These are phyloP conservation scores for Caryopteris hybrid DNA, from an alignment of 305 asterid species.

Conservation along the genomic window DNA sequence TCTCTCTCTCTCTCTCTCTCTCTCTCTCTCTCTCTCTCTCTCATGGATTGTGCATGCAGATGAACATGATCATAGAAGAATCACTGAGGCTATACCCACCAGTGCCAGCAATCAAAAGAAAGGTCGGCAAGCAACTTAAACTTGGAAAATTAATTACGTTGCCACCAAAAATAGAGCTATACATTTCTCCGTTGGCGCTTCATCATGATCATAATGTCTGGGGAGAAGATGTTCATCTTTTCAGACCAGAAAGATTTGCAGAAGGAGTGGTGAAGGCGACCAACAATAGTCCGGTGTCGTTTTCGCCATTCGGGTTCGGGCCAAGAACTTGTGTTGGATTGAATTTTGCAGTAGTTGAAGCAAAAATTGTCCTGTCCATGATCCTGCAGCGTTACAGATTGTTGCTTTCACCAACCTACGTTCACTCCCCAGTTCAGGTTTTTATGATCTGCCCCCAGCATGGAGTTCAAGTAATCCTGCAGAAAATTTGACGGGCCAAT, in stretches of 20 bases:
- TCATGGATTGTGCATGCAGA: constrained; percentile 16
- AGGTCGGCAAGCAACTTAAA: constrained; percentile 31
- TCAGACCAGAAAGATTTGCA: constrained; percentile 57
- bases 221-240: constrained; percentile 59
- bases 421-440: constrained; percentile 59
- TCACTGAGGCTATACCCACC: constrained; percentile 66
- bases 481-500: constrained; percentile 28
- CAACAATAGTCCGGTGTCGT: constrained; percentile 38
- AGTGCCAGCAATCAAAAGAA: constrained; percentile 47
- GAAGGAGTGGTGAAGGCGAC: constrained; percentile 39
- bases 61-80: constrained; percentile 59
- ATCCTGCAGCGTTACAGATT: constrained; percentile 56
- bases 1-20: no score
- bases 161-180: constrained; percentile 43
- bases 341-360: constrained; percentile 51
- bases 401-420: constrained; percentile 43
- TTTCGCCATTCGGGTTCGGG: constrained; percentile 52
- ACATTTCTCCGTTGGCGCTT: constrained; percentile 49
- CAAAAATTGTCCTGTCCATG: constrained; percentile 62
- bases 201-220: constrained; percentile 52
- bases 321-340: constrained; percentile 67
- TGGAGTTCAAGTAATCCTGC: constrained; percentile 57
- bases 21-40: not conserved
- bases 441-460: constrained; percentile 56
- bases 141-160: constrained; percentile 35